Conservation (phyloP, 495 filamentous ascomycete species). For the Talaromyces proteolyticus region DNA sequence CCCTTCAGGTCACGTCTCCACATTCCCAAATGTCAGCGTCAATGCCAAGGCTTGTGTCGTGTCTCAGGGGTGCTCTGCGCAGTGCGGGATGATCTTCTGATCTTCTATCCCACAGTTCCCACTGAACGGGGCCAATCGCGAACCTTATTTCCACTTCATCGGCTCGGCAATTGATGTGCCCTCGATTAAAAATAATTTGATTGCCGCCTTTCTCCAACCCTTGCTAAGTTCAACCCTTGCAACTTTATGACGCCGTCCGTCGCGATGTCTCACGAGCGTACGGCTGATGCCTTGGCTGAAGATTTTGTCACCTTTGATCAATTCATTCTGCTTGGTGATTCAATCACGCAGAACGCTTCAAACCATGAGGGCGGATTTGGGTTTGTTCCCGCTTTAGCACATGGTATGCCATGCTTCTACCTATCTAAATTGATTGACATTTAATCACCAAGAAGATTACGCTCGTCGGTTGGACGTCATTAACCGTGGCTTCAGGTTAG, state of each 20-base stretch:
- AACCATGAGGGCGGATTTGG: constrained; percentile 57
- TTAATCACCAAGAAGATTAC: constrained; percentile 39
- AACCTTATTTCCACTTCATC: background rate
- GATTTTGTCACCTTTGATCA: constrained; percentile 42
- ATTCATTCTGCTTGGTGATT: constrained; percentile 78
- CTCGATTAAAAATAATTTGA: background rate
- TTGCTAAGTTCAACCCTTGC: background rate
- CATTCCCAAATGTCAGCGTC: background rate
- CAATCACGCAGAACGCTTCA: constrained; percentile 60
- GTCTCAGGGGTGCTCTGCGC: no score
- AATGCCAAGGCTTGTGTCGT: background rate
- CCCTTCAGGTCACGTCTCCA: background rate
- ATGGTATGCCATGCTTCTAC: constrained; percentile 41
- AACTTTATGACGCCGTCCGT: background rate
- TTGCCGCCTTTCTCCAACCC: background rate
- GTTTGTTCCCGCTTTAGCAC: constrained; percentile 63
- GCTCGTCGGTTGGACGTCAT: constrained; percentile 58
- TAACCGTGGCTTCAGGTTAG: constrained; percentile 58
- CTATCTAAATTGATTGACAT: background rate
- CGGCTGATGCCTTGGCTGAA: background rate
- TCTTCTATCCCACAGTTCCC: background rate
- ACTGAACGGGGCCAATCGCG: background rate
- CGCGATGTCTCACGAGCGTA: background rate
- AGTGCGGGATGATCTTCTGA: background rate
- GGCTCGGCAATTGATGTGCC: background rate